Evolutionary conservation across 1,284 basidiomycete genomes (phyloP).

Genomic region (Cutaneotrichosporon arboriforme): DNA sequence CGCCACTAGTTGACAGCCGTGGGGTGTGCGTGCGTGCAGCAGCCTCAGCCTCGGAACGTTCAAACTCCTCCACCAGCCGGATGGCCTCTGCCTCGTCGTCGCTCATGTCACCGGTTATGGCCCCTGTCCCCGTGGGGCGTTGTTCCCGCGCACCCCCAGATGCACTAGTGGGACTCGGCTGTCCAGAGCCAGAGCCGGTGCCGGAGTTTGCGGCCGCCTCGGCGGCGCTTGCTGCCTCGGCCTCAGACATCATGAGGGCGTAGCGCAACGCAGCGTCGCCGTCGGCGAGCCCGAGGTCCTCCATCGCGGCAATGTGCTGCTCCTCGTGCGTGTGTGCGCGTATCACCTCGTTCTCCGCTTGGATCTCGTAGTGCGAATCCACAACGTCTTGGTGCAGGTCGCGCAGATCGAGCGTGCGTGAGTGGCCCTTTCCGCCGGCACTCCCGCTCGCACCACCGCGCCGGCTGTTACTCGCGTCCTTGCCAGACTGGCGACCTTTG

Average conservation of each 20-base stretch:
- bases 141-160: too few species aligned
- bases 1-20: too few species aligned
- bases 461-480: constrained; percentile 19
- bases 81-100: constrained; percentile 16
- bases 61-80: constrained; percentile 10
- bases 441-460: constrained; percentile 24
- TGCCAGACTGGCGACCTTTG: constrained; percentile 34
- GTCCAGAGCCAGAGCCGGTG: neutral
- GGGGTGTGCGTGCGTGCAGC: neutral
- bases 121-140: neutral
- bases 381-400: constrained; percentile 30
- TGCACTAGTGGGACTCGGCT: neutral
- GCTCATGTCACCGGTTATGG: constrained; percentile 1
- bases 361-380: constrained; percentile 28
- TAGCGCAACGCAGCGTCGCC: constrained; percentile 40
- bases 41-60: constrained; percentile 3
- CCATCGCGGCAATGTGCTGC: constrained; percentile 25
- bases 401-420: constrained; percentile 27
- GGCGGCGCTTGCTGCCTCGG: constrained; percentile 21
- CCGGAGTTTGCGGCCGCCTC: too few species aligned
- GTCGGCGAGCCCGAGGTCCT: constrained; percentile 34
- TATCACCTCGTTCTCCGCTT: constrained; percentile 19
- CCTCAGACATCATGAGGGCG: constrained; percentile 37
- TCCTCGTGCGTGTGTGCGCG: constrained; percentile 19
- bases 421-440: constrained; percentile 21